Evolutionary conservation across 1,284 basidiomycete genomes (phyloP).

Genomic region (Pterulicium gracile): DNA sequence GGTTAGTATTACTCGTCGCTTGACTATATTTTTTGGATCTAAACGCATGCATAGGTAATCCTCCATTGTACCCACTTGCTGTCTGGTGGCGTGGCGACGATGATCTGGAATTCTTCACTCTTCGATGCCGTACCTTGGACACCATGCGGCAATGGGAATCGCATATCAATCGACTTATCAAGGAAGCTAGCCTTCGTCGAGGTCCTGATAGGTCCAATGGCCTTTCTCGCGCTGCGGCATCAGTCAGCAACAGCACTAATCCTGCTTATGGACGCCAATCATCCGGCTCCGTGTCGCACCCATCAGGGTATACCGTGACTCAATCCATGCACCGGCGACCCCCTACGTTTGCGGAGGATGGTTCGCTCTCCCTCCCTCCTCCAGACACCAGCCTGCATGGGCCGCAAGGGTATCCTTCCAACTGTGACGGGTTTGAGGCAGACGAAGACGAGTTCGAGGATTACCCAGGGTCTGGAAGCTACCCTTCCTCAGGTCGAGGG

Average conservation of each 20-base stretch:
- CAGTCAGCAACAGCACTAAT: slow-evolving; percentile 32
- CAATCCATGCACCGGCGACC: slow-evolving; percentile 23
- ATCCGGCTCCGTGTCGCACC: slow-evolving; percentile 15
- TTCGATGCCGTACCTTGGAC: slow-evolving; percentile 90
- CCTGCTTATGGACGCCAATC: slow-evolving; percentile 19
- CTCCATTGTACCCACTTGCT: slow-evolving; percentile 57
- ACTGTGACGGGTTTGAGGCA: slow-evolving; percentile 42
- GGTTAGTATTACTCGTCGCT: slow-evolving; percentile 46
- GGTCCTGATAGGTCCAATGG: slow-evolving; percentile 47
- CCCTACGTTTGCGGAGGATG: slow-evolving; percentile 30
- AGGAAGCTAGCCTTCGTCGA: slow-evolving; percentile 51
- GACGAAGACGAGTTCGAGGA: slow-evolving; percentile 73
- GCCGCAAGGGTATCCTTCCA: slow-evolving; percentile 47
- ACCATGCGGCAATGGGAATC: slow-evolving; percentile 90
- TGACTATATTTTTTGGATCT: slow-evolving; percentile 5
- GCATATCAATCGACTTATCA: slow-evolving; percentile 81
- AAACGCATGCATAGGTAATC: slow-evolving; percentile 28
- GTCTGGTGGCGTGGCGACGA: slow-evolving; percentile 94
- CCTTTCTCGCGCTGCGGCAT: slow-evolving; percentile 21
- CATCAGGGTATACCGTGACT: no score
- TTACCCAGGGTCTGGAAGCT: slow-evolving; percentile 40
- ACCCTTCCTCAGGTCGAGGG: slow-evolving; percentile 50
- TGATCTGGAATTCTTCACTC: slow-evolving; percentile 87
- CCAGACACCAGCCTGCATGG: slow-evolving; percentile 29
- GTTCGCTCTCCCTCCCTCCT: slow-evolving; percentile 21